phyloP scores from a whole-genome alignment of 495 filamentous ascomycete species.

The Neurospora discreta region DNA sequence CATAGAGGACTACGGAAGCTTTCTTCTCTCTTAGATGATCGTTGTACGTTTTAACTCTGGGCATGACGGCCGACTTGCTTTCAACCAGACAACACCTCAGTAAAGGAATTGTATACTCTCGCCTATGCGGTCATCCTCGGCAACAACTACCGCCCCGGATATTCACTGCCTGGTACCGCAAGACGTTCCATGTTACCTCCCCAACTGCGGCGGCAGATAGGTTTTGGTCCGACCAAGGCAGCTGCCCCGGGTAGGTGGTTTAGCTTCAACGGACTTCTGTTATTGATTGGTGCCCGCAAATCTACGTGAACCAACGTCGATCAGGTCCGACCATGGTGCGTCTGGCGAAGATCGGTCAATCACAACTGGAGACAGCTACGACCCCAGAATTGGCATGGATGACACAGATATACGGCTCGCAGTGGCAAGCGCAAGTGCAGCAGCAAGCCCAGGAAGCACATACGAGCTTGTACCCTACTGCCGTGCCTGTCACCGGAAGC shows the following conservation, averaged over 20 bases:
- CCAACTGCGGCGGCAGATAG: neutral
- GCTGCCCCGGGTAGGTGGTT: neutral
- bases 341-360: neutral
- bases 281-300: constrained; percentile 13
- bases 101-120: neutral
- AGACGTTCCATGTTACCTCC: neutral
- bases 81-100: neutral
- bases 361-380: neutral
- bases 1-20: neutral
- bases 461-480: neutral
- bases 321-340: neutral
- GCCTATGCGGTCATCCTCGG: neutral
- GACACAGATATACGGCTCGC: neutral
- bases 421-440: neutral
- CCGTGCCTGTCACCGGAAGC: neutral
- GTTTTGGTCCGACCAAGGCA: neutral
- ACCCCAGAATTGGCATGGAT: neutral
- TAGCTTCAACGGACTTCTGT: neutral
- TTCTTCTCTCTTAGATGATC: neutral
- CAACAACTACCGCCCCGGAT: neutral
- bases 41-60: neutral
- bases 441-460: neutral
- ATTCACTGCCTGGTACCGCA: neutral
- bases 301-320: neutral
- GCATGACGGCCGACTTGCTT: neutral